phyloP scores from a whole-genome alignment of 352 stramenopile genomes.

The Paralagenidium karlingii region DNA sequence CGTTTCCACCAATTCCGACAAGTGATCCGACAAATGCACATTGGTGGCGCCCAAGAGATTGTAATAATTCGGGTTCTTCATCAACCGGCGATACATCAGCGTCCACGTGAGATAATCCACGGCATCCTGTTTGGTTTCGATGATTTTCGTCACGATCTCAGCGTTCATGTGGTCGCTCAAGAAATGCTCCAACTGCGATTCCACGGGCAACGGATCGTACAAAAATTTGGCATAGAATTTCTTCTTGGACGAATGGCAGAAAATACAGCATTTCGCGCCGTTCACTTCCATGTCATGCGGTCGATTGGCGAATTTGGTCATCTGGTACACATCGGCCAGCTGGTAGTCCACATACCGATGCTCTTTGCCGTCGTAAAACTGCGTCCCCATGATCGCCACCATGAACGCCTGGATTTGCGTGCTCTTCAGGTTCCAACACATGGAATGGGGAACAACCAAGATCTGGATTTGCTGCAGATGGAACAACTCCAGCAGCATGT shows the following conservation, averaged over 20 bases:
- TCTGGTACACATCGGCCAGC: slow-evolving; percentile 96
- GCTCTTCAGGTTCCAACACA: slow-evolving; percentile 87
- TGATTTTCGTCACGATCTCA: slow-evolving; percentile 97
- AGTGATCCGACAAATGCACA: slow-evolving; percentile 93
- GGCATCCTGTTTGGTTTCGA: slow-evolving; percentile 98
- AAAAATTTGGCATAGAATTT: slow-evolving; percentile 98
- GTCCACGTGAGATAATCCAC: slow-evolving; percentile 99
- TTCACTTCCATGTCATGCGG: slow-evolving; percentile 13
- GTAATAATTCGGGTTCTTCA: slow-evolving; percentile 99
- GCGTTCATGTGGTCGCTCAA: slow-evolving; percentile 98
- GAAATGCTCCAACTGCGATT: slow-evolving; percentile 97
- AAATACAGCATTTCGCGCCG: slow-evolving; percentile 89
- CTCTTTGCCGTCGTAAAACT: slow-evolving; percentile 94
- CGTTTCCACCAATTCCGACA: slow-evolving; percentile 98
- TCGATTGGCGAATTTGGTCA: slow-evolving; percentile 87
- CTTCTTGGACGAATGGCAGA: slow-evolving; percentile 97
- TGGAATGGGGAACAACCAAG: slow-evolving; percentile 88
- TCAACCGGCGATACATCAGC: slow-evolving; percentile 97
- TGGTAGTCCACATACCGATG: slow-evolving; percentile 96
- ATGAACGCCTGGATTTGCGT: slow-evolving; percentile 77
- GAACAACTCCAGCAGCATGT: slow-evolving; percentile 86
- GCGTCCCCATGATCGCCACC: slow-evolving; percentile 96
- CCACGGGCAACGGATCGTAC: slow-evolving; percentile 98
- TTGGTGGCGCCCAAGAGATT: slow-evolving; percentile 89
- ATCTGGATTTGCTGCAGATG: slow-evolving; percentile 80